A percentile compares a stretch with the other conserved stretches of the same genome.
These are phyloP conservation scores for Symmetrospora coprosmae DNA, from an alignment of 768 basidiomycete genomes.

Conservation along the genomic window DNA sequence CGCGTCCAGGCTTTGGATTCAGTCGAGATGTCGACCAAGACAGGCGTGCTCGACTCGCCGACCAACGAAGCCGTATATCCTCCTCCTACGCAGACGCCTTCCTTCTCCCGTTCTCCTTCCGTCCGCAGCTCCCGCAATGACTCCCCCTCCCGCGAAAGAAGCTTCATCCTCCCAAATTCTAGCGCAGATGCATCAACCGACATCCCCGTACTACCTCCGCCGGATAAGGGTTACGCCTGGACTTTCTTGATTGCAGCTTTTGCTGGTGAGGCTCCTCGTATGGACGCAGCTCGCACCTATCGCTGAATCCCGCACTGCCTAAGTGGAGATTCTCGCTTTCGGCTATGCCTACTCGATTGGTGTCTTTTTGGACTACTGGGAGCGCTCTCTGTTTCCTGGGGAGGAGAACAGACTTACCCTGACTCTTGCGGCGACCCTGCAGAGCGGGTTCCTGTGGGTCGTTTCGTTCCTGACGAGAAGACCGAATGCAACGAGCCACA, in stretches of 20 bases:
- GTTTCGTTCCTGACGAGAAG: background rate
- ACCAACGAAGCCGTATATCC: too few species aligned
- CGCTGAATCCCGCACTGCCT: background rate
- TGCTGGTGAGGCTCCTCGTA: background rate
- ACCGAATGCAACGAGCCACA: too few species aligned
- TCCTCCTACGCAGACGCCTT: background rate
- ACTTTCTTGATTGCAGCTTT: constrained; percentile 4
- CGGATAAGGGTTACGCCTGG: constrained; percentile 11
- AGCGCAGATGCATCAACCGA: background rate
- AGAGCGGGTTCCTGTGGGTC: constrained; percentile 3
- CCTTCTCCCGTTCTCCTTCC: background rate
- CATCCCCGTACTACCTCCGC: background rate
- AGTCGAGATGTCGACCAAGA: too few species aligned
- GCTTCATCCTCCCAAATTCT: background rate
- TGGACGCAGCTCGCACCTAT: background rate
- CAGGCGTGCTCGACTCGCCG: too few species aligned
- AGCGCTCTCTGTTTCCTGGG: background rate
- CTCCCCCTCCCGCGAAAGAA: background rate
- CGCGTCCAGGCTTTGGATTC: too few species aligned
- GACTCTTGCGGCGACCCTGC: constrained; percentile 2
- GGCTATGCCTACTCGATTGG: constrained; percentile 3
- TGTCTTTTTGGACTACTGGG: constrained; percentile 14
- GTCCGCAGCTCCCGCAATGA: background rate
- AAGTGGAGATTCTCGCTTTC: background rate
- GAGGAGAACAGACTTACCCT: background rate